Conservation (phyloP, 2,329 filamentous ascomycete genomes). For the Fusarium nodosum region DNA sequence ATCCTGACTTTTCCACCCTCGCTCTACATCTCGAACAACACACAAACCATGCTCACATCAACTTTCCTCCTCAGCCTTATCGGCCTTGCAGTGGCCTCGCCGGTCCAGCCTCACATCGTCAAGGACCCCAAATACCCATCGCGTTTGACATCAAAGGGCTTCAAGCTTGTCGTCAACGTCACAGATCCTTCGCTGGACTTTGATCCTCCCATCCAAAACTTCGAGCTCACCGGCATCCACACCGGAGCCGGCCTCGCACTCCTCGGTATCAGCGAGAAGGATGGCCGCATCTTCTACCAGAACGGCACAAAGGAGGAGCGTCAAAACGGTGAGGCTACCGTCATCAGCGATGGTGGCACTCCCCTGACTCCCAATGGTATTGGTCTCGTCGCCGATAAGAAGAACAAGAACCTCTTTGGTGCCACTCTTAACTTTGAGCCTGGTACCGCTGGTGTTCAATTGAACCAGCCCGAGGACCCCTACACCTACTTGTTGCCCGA, state of each 20-base stretch:
- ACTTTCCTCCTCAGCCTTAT: constrained; percentile 46
- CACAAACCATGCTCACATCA: constrained; percentile 44
- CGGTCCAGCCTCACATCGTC: constrained; percentile 34
- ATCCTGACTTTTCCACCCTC: constrained; percentile 9
- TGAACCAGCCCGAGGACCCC: constrained; percentile 46
- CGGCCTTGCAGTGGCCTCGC: constrained; percentile 46
- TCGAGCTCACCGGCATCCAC: constrained; percentile 59
- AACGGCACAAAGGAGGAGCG: constrained; percentile 61
- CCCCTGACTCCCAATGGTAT: constrained; percentile 58
- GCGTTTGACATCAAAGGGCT: constrained; percentile 50
- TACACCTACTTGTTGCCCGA: constrained; percentile 53
- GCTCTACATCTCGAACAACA: constrained; percentile 8
- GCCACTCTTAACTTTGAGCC: constrained; percentile 52
- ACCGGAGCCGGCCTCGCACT: constrained; percentile 58
- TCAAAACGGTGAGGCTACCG: constrained; percentile 49
- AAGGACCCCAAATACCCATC: constrained; percentile 34
- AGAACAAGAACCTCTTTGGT: constrained; percentile 52
- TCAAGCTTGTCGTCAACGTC: constrained; percentile 62
- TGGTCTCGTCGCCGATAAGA: constrained; percentile 48
- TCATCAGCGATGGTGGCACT: constrained; percentile 59
- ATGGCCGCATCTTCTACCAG: constrained; percentile 61
- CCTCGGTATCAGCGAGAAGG: constrained; percentile 53
- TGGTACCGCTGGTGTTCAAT: constrained; percentile 55
- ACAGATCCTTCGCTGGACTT: constrained; percentile 58
- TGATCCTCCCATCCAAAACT: constrained; percentile 57